Base-by-base conservation (phyloP, 2,329 filamentous ascomycete genomes). In the Sporothrix brunneoviolacea region DNA sequence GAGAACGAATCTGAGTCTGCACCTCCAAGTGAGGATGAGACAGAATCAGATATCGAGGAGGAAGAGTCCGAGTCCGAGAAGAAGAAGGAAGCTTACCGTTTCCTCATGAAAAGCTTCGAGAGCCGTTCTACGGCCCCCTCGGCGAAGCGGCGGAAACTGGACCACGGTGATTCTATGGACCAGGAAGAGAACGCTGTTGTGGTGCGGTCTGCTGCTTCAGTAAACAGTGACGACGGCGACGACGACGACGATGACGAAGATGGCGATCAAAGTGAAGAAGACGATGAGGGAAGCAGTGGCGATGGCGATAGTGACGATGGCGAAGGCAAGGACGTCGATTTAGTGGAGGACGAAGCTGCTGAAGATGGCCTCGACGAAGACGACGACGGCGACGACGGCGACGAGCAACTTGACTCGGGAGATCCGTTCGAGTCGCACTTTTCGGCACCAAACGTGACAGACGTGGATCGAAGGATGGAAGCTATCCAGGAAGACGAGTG, bases 371-470 rank as follows among this genome's bases (percentile, higher is more conserved):
- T 19, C 15, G 53, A 39, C 9, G 64, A 65, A 6, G 66, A 70
- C 12, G 64, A 65, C 6, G 66, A 70, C 9, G 75, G 75, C 18
- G 71, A 74, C 43, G 76, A 79, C 38, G 72, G 77, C 13, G 73
- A 76, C 42, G 73, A 80, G 55, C 64, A 70, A 24, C 68, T 59
- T 5, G 68, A 68, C 52, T 56, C 66, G 2, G 63, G 65, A 6
- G 87, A 95, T 64, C 85, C 88, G 0, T 96, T 94, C 61, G 86
- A 93, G 56, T 69, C 72, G 8, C 91, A 96, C 67, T 95, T 94
- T 63, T 79, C 81, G 30, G 74, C 74, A 37, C 80, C 83, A 0
- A 77, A 91, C 40, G 79, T 86, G 43, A 72, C 75, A 6, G 67
- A 76, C 37, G 68, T 89, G 8, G 69, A 75, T 2, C 68, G 70